A percentile compares a stretch with the other conserved stretches of the same genome.
phyloP scores from a whole-genome alignment of 192 early-diverging fungal genomes.

The Lobosporangium transversale region DNA sequence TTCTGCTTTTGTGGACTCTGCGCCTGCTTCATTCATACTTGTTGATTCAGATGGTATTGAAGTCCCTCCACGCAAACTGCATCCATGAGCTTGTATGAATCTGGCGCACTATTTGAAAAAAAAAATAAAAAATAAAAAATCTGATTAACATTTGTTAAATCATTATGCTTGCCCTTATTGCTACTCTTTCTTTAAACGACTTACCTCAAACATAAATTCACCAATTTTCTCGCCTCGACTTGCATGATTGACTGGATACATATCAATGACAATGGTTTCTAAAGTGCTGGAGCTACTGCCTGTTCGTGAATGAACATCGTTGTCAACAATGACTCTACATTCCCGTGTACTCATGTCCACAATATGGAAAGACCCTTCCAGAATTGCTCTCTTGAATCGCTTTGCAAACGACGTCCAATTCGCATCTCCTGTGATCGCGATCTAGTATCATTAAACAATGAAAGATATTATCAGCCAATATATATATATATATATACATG shows the following conservation, averaged over 20 bases:
- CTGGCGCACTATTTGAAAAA: conserved; percentile 24
- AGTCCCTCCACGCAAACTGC: conserved; percentile 8
- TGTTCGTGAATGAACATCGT: conserved; percentile 28
- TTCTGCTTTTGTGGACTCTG: not conserved
- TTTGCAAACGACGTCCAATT: conserved; percentile 39
- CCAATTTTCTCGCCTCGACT: conserved; percentile 31
- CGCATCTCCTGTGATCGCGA: conserved; percentile 20
- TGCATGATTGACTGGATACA: conserved; percentile 38
- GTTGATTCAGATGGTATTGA: conserved; percentile 4
- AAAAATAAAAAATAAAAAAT: not conserved
- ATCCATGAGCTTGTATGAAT: conserved; percentile 35
- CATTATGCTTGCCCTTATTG: not conserved
- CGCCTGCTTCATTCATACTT: not conserved
- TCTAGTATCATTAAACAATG: too few relatives aligned
- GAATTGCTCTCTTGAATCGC: conserved; percentile 33
- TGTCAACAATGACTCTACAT: conserved; percentile 46
- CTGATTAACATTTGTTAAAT: too few relatives aligned
- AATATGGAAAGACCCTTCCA: conserved; percentile 38
- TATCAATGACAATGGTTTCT: conserved; percentile 27
- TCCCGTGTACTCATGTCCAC: conserved; percentile 27
- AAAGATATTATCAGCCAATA: too few relatives aligned
- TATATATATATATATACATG: too few relatives aligned
- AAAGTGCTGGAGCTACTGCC: conserved; percentile 1
- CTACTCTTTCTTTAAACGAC: not conserved
- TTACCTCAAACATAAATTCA: conserved; percentile 51